phyloP scores from a whole-genome alignment of 1,284 basidiomycete species.

The Neotropicomus parvogracilis region DNA sequence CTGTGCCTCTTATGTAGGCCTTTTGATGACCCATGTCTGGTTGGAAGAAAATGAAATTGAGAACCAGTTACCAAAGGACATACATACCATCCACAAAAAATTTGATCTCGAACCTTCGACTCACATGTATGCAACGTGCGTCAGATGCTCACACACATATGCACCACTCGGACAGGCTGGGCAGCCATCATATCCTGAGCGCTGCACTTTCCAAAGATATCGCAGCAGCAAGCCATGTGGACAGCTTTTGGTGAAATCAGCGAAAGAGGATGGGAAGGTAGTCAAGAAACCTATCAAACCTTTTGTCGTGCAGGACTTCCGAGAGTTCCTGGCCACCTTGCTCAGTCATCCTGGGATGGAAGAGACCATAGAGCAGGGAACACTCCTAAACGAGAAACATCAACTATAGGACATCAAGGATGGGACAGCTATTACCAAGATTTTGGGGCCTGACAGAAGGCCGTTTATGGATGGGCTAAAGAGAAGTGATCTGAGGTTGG shows the following conservation, averaged over 20 bases:
- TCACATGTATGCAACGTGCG: not conserved
- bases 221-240: not conserved
- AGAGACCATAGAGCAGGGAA: slow-evolving; percentile 25
- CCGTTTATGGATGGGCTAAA: slow-evolving; percentile 22
- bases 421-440: slow-evolving; percentile 24
- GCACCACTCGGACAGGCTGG: too few species aligned
- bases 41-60: too few species aligned
- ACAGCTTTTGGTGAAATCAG: not conserved
- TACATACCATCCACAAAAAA: slow-evolving; percentile 4
- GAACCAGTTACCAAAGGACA: slow-evolving; percentile 6
- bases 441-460: slow-evolving; percentile 26
- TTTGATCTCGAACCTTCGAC: slow-evolving; percentile 4
- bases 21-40: not conserved
- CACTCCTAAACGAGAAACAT: slow-evolving; percentile 4
- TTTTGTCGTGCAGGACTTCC: slow-evolving; percentile 28
- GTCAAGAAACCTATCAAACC: slow-evolving; percentile 22
- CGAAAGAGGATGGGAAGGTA: not conserved
- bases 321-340: slow-evolving; percentile 31
- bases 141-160: not conserved
- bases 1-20: not conserved
- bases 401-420: slow-evolving; percentile 32
- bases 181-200: slow-evolving; percentile 7
- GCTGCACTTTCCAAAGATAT: slow-evolving; percentile 2
- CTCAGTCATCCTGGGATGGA: slow-evolving; percentile 28
- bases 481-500: slow-evolving; percentile 15